A percentile compares a stretch with the other conserved stretches of the same genome.
Conservation (phyloP, 352 stramenopile species). For the Pythium myriotylum region DNA sequence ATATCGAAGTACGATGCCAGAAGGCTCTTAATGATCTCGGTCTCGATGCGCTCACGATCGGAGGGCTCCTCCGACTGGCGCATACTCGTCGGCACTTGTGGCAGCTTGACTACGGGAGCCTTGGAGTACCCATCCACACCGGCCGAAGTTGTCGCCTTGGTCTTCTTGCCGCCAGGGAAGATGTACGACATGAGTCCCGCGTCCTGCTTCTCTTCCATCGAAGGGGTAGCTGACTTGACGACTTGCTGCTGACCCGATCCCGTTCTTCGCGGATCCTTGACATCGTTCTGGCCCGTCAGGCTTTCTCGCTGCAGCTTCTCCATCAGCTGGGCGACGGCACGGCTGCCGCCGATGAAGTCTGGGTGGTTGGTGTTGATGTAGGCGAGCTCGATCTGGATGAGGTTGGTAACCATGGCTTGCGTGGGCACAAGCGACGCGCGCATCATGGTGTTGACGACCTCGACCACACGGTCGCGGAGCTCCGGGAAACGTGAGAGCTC, state of each 20-base stretch:
- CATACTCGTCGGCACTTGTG: conserved; percentile 96
- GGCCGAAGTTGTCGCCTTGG: conserved; percentile 13
- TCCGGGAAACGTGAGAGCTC: conserved; percentile 96
- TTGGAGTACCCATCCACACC: conserved; percentile 37
- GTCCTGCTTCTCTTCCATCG: conserved; percentile 59
- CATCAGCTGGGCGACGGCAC: conserved; percentile 95
- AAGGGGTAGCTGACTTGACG: conserved; percentile 8
- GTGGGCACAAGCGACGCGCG: conserved; percentile 77
- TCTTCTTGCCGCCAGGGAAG: conserved; percentile 68
- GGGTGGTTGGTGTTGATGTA: conserved; percentile 99
- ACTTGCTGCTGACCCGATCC: conserved; percentile 19
- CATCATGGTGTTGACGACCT: conserved; percentile 92
- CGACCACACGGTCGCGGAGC: conserved; percentile 95
- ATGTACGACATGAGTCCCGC: conserved; percentile 75
- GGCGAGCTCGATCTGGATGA: conserved; percentile 98
- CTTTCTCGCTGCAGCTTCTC: conserved; percentile 92
- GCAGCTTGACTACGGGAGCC: conserved; percentile 91
- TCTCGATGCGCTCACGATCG: conserved; percentile 96
- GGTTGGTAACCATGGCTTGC: conserved; percentile 96
- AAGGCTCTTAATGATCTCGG: conserved; percentile 98
- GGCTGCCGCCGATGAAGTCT: conserved; percentile 98
- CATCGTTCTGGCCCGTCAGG: conserved; percentile 37
- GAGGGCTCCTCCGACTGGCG: conserved; percentile 94
- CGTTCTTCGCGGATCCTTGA: conserved; percentile 57
- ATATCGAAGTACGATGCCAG: conserved; percentile 99